Evolutionary conservation across 2,329 filamentous ascomycete species (phyloP).

Genomic region (Seiridium cupressi): DNA sequence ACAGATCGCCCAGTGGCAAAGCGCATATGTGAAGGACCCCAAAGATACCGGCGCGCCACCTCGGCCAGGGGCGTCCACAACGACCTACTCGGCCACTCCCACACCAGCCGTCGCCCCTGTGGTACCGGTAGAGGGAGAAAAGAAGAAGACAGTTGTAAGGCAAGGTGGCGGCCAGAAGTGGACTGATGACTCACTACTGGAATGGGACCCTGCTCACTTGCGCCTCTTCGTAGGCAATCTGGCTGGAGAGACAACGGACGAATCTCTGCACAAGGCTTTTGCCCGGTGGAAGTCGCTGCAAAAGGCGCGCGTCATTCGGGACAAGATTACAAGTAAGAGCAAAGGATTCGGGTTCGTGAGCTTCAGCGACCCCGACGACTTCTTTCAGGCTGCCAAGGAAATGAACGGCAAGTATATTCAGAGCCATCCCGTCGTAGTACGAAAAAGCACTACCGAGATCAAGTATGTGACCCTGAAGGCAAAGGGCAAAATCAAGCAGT

Average conservation of each 20-base stretch:
- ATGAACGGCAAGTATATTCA: constrained; percentile 99
- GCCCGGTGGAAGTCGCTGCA: constrained; percentile 82
- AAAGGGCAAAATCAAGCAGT: background rate
- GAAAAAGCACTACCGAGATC: constrained; percentile 89
- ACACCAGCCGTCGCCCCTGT: constrained; percentile 30
- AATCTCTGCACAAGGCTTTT: constrained; percentile 92
- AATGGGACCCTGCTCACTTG: constrained; percentile 95
- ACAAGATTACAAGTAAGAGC: constrained; percentile 94
- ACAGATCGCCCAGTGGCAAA: constrained; percentile 93
- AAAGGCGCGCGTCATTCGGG: constrained; percentile 89
- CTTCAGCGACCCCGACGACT: constrained; percentile 93
- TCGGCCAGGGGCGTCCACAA: constrained; percentile 35
- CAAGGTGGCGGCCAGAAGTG: constrained; percentile 89
- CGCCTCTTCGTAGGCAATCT: constrained; percentile 96
- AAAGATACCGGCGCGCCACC: constrained; percentile 49
- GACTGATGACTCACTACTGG: constrained; percentile 83
- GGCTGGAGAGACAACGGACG: constrained; percentile 95
- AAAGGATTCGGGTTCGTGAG: constrained; percentile 97
- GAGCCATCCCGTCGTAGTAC: constrained; percentile 85
- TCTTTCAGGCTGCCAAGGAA: constrained; percentile 93
- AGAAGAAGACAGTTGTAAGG: constrained; percentile 83
- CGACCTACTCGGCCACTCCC: constrained; percentile 41
- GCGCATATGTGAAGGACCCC: constrained; percentile 66
- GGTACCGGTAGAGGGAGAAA: constrained; percentile 51
- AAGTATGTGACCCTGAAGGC: constrained; percentile 37